Conservation (phyloP, 805 yeast genomes). For the Diddensiella caesifluorescens region DNA sequence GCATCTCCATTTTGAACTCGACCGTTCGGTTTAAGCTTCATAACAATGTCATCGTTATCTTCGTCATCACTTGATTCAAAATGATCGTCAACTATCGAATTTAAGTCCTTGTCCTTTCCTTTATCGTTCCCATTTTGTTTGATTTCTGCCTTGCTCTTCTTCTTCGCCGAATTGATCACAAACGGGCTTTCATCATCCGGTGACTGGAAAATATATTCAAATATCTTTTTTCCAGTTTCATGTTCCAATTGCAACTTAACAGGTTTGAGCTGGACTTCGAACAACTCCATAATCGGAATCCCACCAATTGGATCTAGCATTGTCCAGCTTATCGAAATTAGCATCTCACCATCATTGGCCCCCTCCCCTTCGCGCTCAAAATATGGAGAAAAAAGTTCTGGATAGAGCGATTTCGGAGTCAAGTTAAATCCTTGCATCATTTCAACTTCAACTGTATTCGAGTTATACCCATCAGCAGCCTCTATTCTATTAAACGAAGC, state of each 20-base stretch:
- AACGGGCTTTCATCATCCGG: constrained; percentile 29
- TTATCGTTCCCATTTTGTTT: neutral
- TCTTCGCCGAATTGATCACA: constrained; percentile 16
- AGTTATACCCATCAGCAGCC: constrained; percentile 59
- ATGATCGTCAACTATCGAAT: neutral
- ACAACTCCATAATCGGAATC: constrained; percentile 66
- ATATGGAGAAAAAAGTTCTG: constrained; percentile 62
- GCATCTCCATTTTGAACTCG: neutral
- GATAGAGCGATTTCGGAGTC: constrained; percentile 51
- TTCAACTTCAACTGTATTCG: constrained; percentile 52
- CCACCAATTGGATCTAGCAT: constrained; percentile 87
- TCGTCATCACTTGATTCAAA: constrained; percentile 4
- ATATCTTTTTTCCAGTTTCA: constrained; percentile 54
- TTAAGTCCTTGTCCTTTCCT: neutral
- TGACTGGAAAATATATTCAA: constrained; percentile 68
- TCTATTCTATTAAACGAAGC: constrained; percentile 59
- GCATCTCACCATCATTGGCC: constrained; percentile 21
- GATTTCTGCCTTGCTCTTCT: constrained; percentile 4
- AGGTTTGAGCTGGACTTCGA: constrained; percentile 59
- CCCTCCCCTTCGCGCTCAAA: constrained; percentile 13
- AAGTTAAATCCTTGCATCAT: constrained; percentile 68
- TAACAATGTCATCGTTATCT: constrained; percentile 4
- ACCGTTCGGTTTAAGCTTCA: constrained; percentile 1
- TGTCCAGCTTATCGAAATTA: constrained; percentile 60
- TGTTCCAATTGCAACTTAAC: constrained; percentile 70